Evolutionary conservation across 148 eudicot genomes (phyloP).

Genomic region (Amaranthus cruentus): DNA sequence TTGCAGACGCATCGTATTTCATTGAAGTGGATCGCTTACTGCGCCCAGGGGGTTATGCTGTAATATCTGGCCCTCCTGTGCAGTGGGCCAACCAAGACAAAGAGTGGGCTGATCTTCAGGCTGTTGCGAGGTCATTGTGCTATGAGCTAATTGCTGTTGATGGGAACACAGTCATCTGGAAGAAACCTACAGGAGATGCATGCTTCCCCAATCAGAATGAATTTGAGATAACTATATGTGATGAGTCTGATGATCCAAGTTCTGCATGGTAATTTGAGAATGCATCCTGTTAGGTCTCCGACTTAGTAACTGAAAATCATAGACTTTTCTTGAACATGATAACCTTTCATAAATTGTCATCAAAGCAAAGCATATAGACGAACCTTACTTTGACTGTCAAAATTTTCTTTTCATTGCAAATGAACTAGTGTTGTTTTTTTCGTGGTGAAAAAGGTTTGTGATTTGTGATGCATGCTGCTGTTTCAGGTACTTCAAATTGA

Average conservation of each 20-base stretch:
- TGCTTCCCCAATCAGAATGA: slow-evolving; percentile 84
- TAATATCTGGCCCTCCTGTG: slow-evolving; percentile 96
- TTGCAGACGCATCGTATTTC: slow-evolving; percentile 94
- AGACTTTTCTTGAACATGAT: not conserved
- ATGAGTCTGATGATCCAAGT: slow-evolving; percentile 77
- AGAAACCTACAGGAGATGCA: slow-evolving; percentile 71
- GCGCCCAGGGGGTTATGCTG: slow-evolving; percentile 91
- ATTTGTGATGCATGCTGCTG: slow-evolving; percentile 10
- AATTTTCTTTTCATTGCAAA: not conserved
- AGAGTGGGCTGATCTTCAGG: slow-evolving; percentile 99
- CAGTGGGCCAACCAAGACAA: slow-evolving; percentile 93
- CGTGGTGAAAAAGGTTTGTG: not conserved
- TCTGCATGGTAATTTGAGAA: slow-evolving; percentile 61
- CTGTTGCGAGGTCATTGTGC: slow-evolving; percentile 89
- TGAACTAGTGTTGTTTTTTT: not conserved
- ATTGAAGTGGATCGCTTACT: slow-evolving; percentile 93
- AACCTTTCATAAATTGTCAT: not conserved
- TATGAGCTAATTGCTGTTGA: slow-evolving; percentile 92
- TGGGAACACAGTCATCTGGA: slow-evolving; percentile 92
- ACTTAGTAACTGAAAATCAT: not conserved
- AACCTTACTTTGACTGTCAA: not conserved
- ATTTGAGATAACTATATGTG: slow-evolving; percentile 70
- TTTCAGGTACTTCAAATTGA: slow-evolving; percentile 76
- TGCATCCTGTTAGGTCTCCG: not conserved
- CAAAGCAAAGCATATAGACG: not conserved